phyloP scores from a whole-genome alignment of 2,329 filamentous ascomycete genomes.

The Fusarium subtropicale region DNA sequence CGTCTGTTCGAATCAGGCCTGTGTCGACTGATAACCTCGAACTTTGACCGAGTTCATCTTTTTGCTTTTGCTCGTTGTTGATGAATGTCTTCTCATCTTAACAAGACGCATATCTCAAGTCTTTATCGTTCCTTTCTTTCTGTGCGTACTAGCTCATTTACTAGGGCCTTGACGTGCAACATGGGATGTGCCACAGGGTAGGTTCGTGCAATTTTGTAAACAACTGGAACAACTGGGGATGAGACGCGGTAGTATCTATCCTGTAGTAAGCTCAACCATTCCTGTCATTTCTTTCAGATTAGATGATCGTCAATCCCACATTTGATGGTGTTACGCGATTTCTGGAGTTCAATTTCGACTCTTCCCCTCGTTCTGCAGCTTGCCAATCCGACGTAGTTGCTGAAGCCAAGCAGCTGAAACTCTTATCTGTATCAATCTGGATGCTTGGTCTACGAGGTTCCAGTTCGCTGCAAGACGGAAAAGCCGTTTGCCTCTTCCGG shows the following conservation, averaged over 20 bases:
- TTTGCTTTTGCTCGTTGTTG: neutral
- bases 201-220: neutral
- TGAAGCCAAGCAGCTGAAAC: neutral
- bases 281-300: neutral
- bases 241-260: too few species aligned
- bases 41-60: neutral
- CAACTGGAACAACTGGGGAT: neutral
- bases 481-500: neutral
- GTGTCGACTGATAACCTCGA: neutral
- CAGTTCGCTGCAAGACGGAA: neutral
- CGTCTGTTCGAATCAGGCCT: slow-evolving; percentile 36
- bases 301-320: neutral
- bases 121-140: neutral
- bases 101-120: fast-evolving
- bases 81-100: neutral
- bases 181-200: neutral
- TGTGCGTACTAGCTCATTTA: neutral
- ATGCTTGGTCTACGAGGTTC: neutral
- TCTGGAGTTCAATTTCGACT: too few species aligned
- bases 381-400: too few species aligned
- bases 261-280: neutral
- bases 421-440: neutral
- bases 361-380: too few species aligned
- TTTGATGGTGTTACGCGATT: too few species aligned
- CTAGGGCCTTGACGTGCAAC: neutral